Evolutionary conservation across 1,284 basidiomycete genomes (phyloP).

Genomic region (Rhodotorula sp.): DNA sequence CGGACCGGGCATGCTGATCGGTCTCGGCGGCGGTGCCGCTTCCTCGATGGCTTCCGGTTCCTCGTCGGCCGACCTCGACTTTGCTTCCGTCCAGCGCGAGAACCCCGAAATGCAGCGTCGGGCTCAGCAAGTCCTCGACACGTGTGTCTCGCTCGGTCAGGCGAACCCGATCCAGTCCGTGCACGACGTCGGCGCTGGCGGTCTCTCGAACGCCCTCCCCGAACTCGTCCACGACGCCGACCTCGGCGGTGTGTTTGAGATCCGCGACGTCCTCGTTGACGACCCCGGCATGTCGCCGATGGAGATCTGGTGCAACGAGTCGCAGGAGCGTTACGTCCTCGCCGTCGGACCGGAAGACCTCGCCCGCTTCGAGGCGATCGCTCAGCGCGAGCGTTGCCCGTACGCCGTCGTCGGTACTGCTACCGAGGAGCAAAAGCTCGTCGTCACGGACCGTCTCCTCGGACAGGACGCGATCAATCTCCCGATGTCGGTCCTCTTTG

Average conservation of each 20-base stretch:
- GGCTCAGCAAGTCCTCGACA: slow-evolving; percentile 96
- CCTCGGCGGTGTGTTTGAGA: slow-evolving; percentile 90
- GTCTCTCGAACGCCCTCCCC: slow-evolving; percentile 92
- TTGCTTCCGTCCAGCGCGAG: slow-evolving; percentile 94
- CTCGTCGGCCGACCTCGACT: slow-evolving; percentile 88
- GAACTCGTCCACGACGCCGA: slow-evolving; percentile 94
- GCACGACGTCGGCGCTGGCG: slow-evolving; percentile 97
- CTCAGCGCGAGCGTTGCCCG: slow-evolving; percentile 85
- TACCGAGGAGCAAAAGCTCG: slow-evolving; percentile 69
- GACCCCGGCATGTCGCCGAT: slow-evolving; percentile 95
- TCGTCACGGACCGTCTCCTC: slow-evolving; percentile 85
- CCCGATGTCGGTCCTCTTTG: slow-evolving; percentile 93
- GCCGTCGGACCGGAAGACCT: slow-evolving; percentile 65
- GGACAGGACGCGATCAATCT: slow-evolving; percentile 78
- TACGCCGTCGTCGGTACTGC: slow-evolving; percentile 87
- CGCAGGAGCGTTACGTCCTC: slow-evolving; percentile 95
- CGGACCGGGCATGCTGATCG: slow-evolving; percentile 94
- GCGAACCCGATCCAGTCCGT: slow-evolving; percentile 89
- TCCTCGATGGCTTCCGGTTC: slow-evolving; percentile 87
- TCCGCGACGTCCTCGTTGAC: slow-evolving; percentile 86
- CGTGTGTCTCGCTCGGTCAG: slow-evolving; percentile 68
- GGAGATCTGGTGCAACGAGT: slow-evolving; percentile 99
- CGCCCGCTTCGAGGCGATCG: slow-evolving; percentile 68
- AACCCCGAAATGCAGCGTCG: slow-evolving; percentile 98
- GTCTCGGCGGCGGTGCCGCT: slow-evolving; percentile 92